Base-by-base conservation (phyloP, 1,284 basidiomycete genomes). In the Cutaneotrichosporon daszewskae region DNA sequence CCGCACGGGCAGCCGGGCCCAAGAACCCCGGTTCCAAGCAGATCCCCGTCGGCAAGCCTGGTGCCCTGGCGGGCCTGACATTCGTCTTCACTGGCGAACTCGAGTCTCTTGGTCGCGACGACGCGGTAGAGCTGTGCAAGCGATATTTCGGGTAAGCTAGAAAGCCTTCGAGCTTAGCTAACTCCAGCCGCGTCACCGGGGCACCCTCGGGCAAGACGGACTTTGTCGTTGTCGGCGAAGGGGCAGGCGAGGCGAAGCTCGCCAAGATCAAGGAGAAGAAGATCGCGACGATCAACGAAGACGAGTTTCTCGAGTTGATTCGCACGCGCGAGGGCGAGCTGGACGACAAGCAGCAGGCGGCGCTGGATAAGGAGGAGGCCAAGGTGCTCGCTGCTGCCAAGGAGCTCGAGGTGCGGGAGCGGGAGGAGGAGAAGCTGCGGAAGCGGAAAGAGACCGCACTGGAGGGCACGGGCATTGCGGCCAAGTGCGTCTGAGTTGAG, bases 61-160 rank as follows among this genome's bases (percentile, higher is more conserved):
- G 92, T 58, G 90, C 87, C 64, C 76, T 98, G 3, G 79, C 83
- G 0, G 92, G 92, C 0, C 75, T 98, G 19, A 79, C 89, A 0
- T 85, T 98, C 57, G 95, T 99, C 19, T 99, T 99, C 57, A 95
- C 91, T 0, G 95, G 94, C 11, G 92, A 98, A 60, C 73, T 98
- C 35, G 79, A 78, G 34, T 86, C 84, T 45, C 81, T 98, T 46
- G 82, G 86, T 2, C 79, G 94, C 25, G 90, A 97, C 6, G 90
- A 96, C 58, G 86, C 88, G 0, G 64, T 77, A 28, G 87, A 94
- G 54, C 72, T 96, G 3, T 92, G 85, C 0, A 97, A 97, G 69
- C 85, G 91, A 5, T 92, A 84, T 64, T 89, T 90, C 54, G 94
- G 83, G 87, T 88, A 45, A 53, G 85, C 68, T 12, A n/a, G 5